Conservation (phyloP, 305 asterid genomes). For the Rubia tinctorum region DNA sequence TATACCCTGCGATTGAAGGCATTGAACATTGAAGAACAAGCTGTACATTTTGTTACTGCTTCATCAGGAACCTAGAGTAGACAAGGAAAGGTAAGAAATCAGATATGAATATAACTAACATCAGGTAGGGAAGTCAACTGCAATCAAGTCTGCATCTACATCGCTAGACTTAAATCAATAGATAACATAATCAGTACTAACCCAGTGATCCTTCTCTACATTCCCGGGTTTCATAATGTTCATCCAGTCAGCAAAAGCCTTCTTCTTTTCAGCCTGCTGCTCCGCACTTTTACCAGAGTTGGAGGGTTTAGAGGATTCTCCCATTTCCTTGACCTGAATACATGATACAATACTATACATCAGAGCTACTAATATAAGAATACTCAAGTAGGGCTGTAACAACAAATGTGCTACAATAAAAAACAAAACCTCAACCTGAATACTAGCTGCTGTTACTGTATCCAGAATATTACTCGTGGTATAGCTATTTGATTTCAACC, state of each 20-base stretch:
- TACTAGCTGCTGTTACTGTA: slow-evolving; percentile 79
- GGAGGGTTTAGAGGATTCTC: slow-evolving; percentile 42
- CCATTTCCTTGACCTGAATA: slow-evolving; percentile 80
- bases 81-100: slow-evolving; percentile 18
- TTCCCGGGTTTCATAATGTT: slow-evolving; percentile 65
- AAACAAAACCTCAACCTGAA: slow-evolving; percentile 54
- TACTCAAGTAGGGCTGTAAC: background rate
- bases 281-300: slow-evolving; percentile 53
- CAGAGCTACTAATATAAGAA: background rate
- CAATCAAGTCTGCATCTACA: background rate
- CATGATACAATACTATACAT: slow-evolving; percentile 13
- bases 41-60: slow-evolving; percentile 67
- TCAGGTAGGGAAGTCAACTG: background rate
- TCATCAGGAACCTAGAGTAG: slow-evolving; percentile 79
- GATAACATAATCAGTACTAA: slow-evolving; percentile 29
- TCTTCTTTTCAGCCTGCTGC: slow-evolving; percentile 67
- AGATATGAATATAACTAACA: background rate
- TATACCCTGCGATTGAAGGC: slow-evolving; percentile 51
- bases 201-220: slow-evolving; percentile 97
- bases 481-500: slow-evolving; percentile 80
- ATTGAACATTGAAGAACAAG: slow-evolving; percentile 41
- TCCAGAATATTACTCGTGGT: slow-evolving; percentile 81
- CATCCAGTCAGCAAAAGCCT: slow-evolving; percentile 69
- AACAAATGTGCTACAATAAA: background rate
- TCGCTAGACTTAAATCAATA: slow-evolving; percentile 6